These are phyloP conservation scores for Metarhizium robertsii DNA, from an alignment of 2,329 filamentous ascomycete genomes.

Conservation along the genomic window DNA sequence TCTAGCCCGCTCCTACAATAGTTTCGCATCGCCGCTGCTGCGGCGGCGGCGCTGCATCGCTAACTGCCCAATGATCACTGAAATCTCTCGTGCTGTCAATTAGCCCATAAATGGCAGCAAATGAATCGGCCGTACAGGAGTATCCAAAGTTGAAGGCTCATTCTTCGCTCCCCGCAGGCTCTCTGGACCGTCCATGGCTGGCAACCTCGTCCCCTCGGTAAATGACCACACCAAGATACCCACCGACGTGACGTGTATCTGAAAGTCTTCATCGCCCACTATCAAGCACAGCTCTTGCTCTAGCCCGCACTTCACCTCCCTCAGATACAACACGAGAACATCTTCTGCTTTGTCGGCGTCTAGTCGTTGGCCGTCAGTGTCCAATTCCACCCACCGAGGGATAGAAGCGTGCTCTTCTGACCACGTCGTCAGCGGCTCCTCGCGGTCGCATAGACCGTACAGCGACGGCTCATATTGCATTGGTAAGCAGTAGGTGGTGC, in stretches of 20 bases:
- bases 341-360: not conserved
- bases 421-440: conserved; percentile 1
- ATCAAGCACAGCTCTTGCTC: not conserved
- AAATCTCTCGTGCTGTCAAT: not conserved
- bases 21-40: too few relatives aligned
- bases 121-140: not conserved
- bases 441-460: not conserved
- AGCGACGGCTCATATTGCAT: not conserved
- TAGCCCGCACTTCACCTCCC: not conserved
- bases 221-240: conserved; percentile 2
- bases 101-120: not conserved
- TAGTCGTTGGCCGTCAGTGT: not conserved
- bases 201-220: not conserved
- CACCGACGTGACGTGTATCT: not conserved
- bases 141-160: not conserved
- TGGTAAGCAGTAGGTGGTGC: not conserved
- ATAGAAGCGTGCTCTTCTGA: not conserved
- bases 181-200: not conserved
- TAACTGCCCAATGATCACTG: too few relatives aligned
- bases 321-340: not conserved
- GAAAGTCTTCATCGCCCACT: conserved; percentile 3
- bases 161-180: not conserved
- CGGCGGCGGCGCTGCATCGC: too few relatives aligned
- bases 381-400: not conserved
- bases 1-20: too few relatives aligned